Conservation (phyloP, 306 rosid species). For the Cicer cuneatum region DNA sequence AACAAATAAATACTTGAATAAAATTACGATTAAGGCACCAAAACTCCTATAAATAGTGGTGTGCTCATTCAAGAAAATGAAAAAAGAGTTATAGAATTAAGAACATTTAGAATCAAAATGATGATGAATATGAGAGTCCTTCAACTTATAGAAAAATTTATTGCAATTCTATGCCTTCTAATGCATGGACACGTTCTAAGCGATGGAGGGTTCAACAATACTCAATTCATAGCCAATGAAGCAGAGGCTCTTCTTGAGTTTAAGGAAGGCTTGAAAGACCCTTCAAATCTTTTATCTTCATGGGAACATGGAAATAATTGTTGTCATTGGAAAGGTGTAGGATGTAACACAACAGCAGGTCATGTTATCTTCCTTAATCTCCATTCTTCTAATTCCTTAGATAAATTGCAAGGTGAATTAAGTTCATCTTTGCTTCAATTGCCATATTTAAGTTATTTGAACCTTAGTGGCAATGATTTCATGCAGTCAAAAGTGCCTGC, state of each 20-base stretch:
- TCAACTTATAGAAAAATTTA: not conserved
- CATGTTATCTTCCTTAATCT: slow-evolving; percentile 47
- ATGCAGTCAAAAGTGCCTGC: not conserved
- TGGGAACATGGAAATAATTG: slow-evolving; percentile 26
- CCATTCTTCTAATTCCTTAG: not conserved
- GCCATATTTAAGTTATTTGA: slow-evolving; percentile 36
- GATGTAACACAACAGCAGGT: slow-evolving; percentile 44
- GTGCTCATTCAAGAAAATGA: not conserved
- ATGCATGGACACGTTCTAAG: not conserved
- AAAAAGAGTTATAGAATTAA: not conserved
- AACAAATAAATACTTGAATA: too few relatives aligned
- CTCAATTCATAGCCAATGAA: slow-evolving; percentile 4
- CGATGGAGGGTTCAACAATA: slow-evolving; percentile 7
- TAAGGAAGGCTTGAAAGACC: slow-evolving; percentile 18
- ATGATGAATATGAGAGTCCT: not conserved
- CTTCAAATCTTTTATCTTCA: slow-evolving; percentile 31
- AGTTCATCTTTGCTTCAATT: slow-evolving; percentile 29
- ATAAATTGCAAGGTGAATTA: slow-evolving; percentile 4
- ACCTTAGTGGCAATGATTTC: slow-evolving; percentile 42
- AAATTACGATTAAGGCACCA: too few relatives aligned
- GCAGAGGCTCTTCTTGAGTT: slow-evolving; percentile 41
- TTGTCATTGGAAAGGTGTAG: slow-evolving; percentile 47
- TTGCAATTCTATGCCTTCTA: not conserved
- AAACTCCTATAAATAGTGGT: not conserved
- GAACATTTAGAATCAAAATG: not conserved